These are phyloP conservation scores for Pestalotiopsis sp. DNA, from an alignment of 2,329 filamentous ascomycete genomes.

Conservation along the genomic window DNA sequence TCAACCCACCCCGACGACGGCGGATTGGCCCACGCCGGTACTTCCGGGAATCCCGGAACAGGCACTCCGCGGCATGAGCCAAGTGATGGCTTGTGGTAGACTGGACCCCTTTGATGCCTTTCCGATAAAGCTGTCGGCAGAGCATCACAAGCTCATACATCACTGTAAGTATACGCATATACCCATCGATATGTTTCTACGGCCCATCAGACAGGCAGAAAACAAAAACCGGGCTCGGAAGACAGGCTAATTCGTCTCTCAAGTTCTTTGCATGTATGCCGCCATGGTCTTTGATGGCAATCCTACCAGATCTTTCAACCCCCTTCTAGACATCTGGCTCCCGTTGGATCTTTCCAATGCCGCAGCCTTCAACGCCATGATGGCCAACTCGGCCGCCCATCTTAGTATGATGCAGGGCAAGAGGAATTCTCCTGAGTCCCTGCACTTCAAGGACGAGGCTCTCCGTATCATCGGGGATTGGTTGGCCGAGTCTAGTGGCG, in stretches of 20 bases:
- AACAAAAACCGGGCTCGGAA: too few species aligned
- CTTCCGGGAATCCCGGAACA: not conserved
- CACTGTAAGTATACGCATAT: not conserved
- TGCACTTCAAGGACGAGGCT: not conserved
- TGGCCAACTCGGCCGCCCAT: not conserved
- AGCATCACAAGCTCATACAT: slow-evolving; percentile 2
- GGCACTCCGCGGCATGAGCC: not conserved
- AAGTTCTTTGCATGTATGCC: not conserved
- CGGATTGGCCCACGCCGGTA: not conserved
- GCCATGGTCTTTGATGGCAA: not conserved
- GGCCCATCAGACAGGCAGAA: too few species aligned
- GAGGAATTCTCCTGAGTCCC: not conserved
- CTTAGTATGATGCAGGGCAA: slow-evolving; percentile 1
- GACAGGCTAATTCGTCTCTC: not conserved
- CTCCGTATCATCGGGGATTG: not conserved
- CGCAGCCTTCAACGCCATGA: not conserved
- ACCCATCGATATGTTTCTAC: too few species aligned
- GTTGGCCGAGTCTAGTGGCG: not conserved
- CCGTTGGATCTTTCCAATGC: not conserved
- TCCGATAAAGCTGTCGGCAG: not conserved
- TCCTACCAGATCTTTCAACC: not conserved
- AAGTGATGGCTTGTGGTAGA: not conserved
- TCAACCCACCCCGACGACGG: not conserved
- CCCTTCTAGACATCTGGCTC: not conserved
- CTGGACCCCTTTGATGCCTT: not conserved